These are phyloP conservation scores for Acrocalymma vagum DNA, from an alignment of 2,329 filamentous ascomycete genomes.

Conservation along the genomic window DNA sequence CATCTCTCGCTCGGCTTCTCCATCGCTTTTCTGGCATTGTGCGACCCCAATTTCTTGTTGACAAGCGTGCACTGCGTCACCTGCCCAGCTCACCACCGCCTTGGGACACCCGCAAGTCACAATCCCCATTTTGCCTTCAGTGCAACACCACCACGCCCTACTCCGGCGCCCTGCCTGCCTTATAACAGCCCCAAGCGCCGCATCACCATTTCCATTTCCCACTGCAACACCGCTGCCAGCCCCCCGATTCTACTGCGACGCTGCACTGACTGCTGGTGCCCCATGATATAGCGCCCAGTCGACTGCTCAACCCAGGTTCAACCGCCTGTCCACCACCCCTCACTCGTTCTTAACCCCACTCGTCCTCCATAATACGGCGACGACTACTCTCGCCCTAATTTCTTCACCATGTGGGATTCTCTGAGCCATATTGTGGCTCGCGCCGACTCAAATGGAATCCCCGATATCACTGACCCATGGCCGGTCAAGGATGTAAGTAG, in stretches of 20 bases:
- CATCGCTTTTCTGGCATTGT: constrained; percentile 41
- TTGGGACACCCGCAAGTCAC: constrained; percentile 17
- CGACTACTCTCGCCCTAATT: constrained; percentile 26
- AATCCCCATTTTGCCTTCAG: constrained; percentile 15
- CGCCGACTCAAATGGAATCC: constrained; percentile 34
- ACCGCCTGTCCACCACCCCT: constrained; percentile 15
- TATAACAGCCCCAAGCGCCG: constrained; percentile 13
- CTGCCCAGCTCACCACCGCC: constrained; percentile 28
- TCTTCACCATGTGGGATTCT: constrained; percentile 34
- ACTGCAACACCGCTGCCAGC: no score
- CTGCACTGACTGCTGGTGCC: no score
- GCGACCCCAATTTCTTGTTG: constrained; percentile 26
- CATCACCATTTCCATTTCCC: constrained; percentile 8
- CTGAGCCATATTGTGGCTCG: constrained; percentile 32
- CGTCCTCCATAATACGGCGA: constrained; percentile 23
- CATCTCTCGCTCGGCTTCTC: constrained; percentile 21
- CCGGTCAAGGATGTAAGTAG: constrained; percentile 50
- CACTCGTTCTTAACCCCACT: constrained; percentile 19
- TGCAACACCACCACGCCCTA: constrained; percentile 22
- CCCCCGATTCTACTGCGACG: no score
- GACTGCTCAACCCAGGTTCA: constrained; percentile 14
- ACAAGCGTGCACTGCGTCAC: constrained; percentile 40
- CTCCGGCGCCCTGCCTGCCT: constrained; percentile 16
- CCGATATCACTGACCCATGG: constrained; percentile 48
- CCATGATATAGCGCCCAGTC: constrained; percentile 14